A percentile compares a stretch with the other conserved stretches of the same genome.
Evolutionary conservation across 1,284 basidiomycete species (phyloP).

Genomic region (Boletus nobilissimus): DNA sequence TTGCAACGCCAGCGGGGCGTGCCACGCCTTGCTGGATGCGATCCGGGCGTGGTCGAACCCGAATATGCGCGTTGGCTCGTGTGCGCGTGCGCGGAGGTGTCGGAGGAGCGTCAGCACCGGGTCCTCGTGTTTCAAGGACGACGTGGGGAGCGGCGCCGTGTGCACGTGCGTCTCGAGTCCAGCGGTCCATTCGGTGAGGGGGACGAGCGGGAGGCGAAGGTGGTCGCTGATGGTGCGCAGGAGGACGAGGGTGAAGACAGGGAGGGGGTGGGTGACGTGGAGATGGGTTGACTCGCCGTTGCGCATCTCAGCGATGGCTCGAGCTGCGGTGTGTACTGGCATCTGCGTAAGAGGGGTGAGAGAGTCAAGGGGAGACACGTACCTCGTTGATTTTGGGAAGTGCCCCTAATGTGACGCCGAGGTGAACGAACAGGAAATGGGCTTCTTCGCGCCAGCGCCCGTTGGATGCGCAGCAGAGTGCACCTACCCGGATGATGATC

Average conservation of each 20-base stretch:
- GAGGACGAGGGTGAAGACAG: slow-evolving; percentile 30
- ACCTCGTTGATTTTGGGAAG: slow-evolving; percentile 39
- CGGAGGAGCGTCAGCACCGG: slow-evolving; percentile 25
- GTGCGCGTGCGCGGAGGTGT: slow-evolving; percentile 5
- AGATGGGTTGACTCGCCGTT: slow-evolving; percentile 7
- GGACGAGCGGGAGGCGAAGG: slow-evolving; percentile 31
- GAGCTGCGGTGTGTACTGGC: slow-evolving; percentile 30
- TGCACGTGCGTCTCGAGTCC: slow-evolving; percentile 27
- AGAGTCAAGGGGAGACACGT: neutral
- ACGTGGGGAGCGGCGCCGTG: neutral
- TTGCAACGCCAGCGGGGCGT: slow-evolving; percentile 8
- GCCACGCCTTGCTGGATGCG: slow-evolving; percentile 5
- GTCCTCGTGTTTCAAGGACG: slow-evolving; percentile 9
- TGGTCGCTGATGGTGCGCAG: slow-evolving; percentile 21
- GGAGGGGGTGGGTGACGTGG: slow-evolving; percentile 29
- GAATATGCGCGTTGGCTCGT: slow-evolving; percentile 17
- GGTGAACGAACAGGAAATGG: slow-evolving; percentile 46
- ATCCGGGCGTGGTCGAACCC: neutral
- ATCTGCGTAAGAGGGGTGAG: slow-evolving; percentile 14
- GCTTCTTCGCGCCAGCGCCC: slow-evolving; percentile 43
- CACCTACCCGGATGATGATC: slow-evolving; percentile 52
- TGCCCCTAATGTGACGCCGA: slow-evolving; percentile 25
- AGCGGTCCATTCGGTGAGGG: slow-evolving; percentile 33
- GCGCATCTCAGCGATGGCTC: slow-evolving; percentile 33
- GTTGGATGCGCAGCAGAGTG: slow-evolving; percentile 48